Conservation (phyloP, 2,329 filamentous ascomycete genomes). For the Cadophora luteo-olivacea region DNA sequence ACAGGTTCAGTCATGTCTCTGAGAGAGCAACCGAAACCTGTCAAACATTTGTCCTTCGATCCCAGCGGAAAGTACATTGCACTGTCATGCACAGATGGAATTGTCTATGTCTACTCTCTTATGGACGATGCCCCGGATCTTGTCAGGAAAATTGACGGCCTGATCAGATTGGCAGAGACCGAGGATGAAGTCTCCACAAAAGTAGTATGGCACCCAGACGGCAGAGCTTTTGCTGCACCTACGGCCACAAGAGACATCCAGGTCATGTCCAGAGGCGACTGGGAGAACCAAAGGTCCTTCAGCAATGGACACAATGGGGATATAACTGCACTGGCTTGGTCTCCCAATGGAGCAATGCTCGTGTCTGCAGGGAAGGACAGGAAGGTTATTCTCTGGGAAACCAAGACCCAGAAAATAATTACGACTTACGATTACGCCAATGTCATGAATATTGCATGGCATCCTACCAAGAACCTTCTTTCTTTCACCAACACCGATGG, state of each 20-base stretch:
- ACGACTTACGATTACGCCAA: slow-evolving; percentile 81
- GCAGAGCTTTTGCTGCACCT: slow-evolving; percentile 84
- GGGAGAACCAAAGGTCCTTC: slow-evolving; percentile 85
- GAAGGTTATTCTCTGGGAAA: slow-evolving; percentile 85
- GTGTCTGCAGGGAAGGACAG: slow-evolving; percentile 72
- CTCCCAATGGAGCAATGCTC: slow-evolving; percentile 89
- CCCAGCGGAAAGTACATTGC: slow-evolving; percentile 76
- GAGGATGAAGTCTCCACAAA: slow-evolving; percentile 78
- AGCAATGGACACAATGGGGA: slow-evolving; percentile 80
- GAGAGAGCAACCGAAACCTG: slow-evolving; percentile 82
- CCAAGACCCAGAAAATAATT: slow-evolving; percentile 82
- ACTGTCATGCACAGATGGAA: slow-evolving; percentile 86
- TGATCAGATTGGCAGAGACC: slow-evolving; percentile 80
- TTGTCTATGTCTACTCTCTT: slow-evolving; percentile 89
- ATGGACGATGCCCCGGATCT: slow-evolving; percentile 80
- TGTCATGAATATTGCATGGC: slow-evolving; percentile 88
- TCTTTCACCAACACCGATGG: slow-evolving; percentile 94
- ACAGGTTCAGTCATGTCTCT: slow-evolving; percentile 78
- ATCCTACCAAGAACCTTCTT: slow-evolving; percentile 84
- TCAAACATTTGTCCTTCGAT: slow-evolving; percentile 92
- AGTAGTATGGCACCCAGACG: slow-evolving; percentile 92
- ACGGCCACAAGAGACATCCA: slow-evolving; percentile 85
- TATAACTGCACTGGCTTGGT: slow-evolving; percentile 90
- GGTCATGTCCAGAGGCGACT: slow-evolving; percentile 86
- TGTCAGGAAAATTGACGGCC: slow-evolving; percentile 81